Base-by-base conservation (phyloP, 1,139 yeast species). In the Suhomyces kunorum region DNA sequence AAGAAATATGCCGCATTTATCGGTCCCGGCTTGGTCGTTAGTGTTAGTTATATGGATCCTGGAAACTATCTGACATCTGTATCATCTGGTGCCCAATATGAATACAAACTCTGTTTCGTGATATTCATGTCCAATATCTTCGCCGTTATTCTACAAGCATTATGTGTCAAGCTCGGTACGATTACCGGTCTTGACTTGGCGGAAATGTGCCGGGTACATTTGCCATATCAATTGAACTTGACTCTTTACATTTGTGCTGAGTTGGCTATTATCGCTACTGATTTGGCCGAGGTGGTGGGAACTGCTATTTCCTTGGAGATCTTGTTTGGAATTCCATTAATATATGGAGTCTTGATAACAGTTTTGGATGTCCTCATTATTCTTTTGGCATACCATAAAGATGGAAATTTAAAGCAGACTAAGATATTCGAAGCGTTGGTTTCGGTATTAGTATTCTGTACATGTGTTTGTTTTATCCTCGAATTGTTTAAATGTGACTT, bases 141-240 rank as follows among this genome's bases (percentile, higher is more conserved):
- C 67, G 94, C 94, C 0, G 85, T 84, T 5, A 69, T 85, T 20
- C 64, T 84, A 40, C 94, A 85, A 56, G 74, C 82, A 40, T 64
- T 85, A 9, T 83, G 90, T 61, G 83, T 86, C 19, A 84, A 83
- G 51, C 61, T 85, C 34, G 94, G 94, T 1, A 80, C 89, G 0
- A 85, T 90, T 15, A 88, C 97, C 0, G 97, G 98, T 1, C 73
- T 85, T 37, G 96, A 89, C 59, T 65, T 89, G 45, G 97, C 97
- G 1, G 84, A 84, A 54, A 81, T 82, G 71, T 85, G 92, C 58
- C 72, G 85, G 34, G 67, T 75, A 46, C 81, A 83, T 54, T 63
- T 85, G 22, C 83, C 87, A 2, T 64, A 63, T 33, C 73, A 75
- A 53, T 57, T 82, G 48, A 87, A 87, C 55, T 54, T 83, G 19